phyloP scores from a whole-genome alignment of 805 yeast species.

The Saccharomyces paradoxus region DNA sequence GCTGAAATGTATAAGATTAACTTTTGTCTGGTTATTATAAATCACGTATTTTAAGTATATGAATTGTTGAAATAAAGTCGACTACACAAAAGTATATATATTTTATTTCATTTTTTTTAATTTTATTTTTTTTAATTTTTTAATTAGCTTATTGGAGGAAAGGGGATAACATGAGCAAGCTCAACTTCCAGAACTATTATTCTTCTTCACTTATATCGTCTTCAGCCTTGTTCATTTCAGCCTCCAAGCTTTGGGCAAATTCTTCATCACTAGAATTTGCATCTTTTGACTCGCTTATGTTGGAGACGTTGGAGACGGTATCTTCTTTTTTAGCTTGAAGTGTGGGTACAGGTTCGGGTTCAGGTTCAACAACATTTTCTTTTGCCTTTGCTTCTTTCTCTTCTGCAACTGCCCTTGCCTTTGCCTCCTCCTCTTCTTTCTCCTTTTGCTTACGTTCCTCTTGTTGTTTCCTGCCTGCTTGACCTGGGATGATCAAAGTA shows the following conservation, averaged over 20 bases:
- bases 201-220: conserved; percentile 29
- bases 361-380: not conserved
- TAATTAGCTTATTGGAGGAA: not conserved
- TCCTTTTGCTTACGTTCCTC: not conserved
- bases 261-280: conserved; percentile 30
- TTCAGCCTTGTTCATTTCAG: conserved; percentile 26
- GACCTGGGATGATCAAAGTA: conserved; percentile 25
- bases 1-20: not conserved
- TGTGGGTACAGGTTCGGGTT: not conserved
- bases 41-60: not conserved
- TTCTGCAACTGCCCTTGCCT: conserved; percentile 2
- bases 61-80: not conserved
- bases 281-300: not conserved
- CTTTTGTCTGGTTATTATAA: not conserved
- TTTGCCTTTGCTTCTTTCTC: conserved; percentile 2
- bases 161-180: not conserved
- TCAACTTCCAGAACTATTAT: conserved; percentile 1
- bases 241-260: conserved; percentile 28
- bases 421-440: conserved; percentile 7
- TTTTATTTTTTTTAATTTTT: not conserved
- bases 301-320: not conserved
- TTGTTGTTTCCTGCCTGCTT: conserved; percentile 11
- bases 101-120: not conserved
- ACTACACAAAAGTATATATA: conserved; percentile 1
- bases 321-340: not conserved